Evolutionary conservation across 2,329 filamentous ascomycete species (phyloP).

Genomic region (Lecanicillium sp.): DNA sequence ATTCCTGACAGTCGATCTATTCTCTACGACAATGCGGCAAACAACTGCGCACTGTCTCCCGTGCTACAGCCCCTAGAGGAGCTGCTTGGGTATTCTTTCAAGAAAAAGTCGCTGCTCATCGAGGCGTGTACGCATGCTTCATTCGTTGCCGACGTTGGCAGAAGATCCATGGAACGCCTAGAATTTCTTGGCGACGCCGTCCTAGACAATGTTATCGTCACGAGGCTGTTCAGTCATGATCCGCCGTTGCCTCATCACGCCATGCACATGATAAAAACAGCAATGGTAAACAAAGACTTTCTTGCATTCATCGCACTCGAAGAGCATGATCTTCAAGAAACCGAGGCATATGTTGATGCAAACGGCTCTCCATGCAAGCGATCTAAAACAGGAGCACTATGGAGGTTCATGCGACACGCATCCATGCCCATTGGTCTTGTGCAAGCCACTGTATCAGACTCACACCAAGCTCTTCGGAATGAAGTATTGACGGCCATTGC

Average conservation of each 20-base stretch:
- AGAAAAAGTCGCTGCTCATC: conserved; percentile 56
- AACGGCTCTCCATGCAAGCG: conserved; percentile 12
- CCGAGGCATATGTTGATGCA: conserved; percentile 9
- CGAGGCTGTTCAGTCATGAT: conserved; percentile 41
- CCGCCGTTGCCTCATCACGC: conserved; percentile 37
- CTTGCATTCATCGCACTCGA: conserved; percentile 70
- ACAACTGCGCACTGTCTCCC: conserved; percentile 25
- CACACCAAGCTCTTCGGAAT: conserved; percentile 39
- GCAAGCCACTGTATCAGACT: conserved; percentile 33
- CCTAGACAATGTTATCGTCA: conserved; percentile 69
- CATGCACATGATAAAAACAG: conserved; percentile 72
- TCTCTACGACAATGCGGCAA: conserved; percentile 34
- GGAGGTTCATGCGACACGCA: conserved; percentile 60
- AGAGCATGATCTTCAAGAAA: conserved; percentile 20
- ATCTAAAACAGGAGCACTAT: conserved; percentile 39
- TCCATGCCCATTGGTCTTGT: conserved; percentile 36
- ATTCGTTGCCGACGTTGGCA: conserved; percentile 31
- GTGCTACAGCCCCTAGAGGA: conserved; percentile 46
- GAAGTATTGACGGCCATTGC: conserved; percentile 42
- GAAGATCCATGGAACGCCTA: conserved; percentile 55
- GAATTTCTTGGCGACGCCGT: conserved; percentile 86
- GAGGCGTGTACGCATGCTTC: conserved; percentile 80
- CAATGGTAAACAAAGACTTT: conserved; percentile 72
- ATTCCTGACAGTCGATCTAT: conserved; percentile 29
- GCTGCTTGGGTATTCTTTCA: conserved; percentile 65